A percentile compares a stretch with the other conserved stretches of the same genome.
Conservation (phyloP, 2,329 filamentous ascomycete genomes). For the Xylaria sp. region DNA sequence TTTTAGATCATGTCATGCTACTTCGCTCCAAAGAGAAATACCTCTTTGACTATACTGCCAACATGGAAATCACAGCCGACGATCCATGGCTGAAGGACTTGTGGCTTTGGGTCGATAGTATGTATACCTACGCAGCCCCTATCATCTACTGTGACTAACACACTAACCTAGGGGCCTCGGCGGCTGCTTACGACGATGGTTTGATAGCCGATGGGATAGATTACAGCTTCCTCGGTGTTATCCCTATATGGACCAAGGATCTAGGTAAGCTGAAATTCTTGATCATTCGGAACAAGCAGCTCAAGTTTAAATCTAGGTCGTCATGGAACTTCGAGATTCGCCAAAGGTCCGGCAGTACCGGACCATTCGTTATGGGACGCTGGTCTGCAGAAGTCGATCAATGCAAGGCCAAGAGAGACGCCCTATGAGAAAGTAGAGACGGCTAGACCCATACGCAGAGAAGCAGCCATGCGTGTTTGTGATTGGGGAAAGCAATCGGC, state of each 20-base stretch:
- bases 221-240: conserved; percentile 69
- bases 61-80: conserved; percentile 62
- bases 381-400: conserved; percentile 60
- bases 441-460: conserved; percentile 62
- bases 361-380: conserved; percentile 54
- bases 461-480: conserved; percentile 70
- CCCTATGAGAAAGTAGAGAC: conserved; percentile 60
- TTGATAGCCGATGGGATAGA: conserved; percentile 66
- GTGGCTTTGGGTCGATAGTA: conserved; percentile 72
- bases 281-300: background rate
- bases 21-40: conserved; percentile 57
- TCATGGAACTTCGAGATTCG: conserved; percentile 44
- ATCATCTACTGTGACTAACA: conserved; percentile 14
- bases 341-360: conserved; percentile 40
- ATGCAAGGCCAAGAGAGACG: conserved; percentile 56
- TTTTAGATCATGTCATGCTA: conserved; percentile 54
- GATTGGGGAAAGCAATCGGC: conserved; percentile 58
- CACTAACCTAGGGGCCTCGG: conserved; percentile 49
- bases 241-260: conserved; percentile 65
- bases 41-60: conserved; percentile 58
- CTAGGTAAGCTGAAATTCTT: conserved; percentile 47
- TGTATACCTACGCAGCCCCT: conserved; percentile 21
- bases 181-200: conserved; percentile 59
- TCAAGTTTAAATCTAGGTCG: conserved; percentile 37
- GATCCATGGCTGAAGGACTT: conserved; percentile 70